Percentiles rank a stretch among this genome's conserved stretches.
Evolutionary conservation across 2,329 filamentous ascomycete species (phyloP).

Genomic region (Colletotrichum cereale): DNA sequence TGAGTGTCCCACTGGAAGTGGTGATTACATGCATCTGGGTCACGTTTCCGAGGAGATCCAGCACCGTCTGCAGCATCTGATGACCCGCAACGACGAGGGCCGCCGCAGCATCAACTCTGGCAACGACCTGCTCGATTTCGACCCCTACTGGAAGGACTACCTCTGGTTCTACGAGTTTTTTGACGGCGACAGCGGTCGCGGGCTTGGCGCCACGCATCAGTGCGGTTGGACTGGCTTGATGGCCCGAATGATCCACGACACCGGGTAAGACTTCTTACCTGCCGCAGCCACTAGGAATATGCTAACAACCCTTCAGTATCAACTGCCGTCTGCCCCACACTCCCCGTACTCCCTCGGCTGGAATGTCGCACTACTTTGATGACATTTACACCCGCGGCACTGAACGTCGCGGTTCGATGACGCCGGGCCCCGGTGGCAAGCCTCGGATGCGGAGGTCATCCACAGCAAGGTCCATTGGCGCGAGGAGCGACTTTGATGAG

Average conservation of each 20-base stretch:
- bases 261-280: slow-evolving; percentile 74
- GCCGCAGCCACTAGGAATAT: neutral
- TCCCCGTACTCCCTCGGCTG: slow-evolving; percentile 85
- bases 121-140: slow-evolving; percentile 88
- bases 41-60: slow-evolving; percentile 96
- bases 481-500: slow-evolving; percentile 81
- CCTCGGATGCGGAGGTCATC: slow-evolving; percentile 80
- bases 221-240: slow-evolving; percentile 97
- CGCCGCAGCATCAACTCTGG: slow-evolving; percentile 89
- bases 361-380: slow-evolving; percentile 95
- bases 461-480: slow-evolving; percentile 85
- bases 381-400: slow-evolving; percentile 79
- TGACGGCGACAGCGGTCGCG: slow-evolving; percentile 90
- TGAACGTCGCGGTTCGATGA: slow-evolving; percentile 53
- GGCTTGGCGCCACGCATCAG: slow-evolving; percentile 92
- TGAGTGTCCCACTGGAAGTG: slow-evolving; percentile 93
- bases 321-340: slow-evolving; percentile 94
- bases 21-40: slow-evolving; percentile 94
- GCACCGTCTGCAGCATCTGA: slow-evolving; percentile 92
- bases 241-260: slow-evolving; percentile 97
- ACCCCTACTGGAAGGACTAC: slow-evolving; percentile 92
- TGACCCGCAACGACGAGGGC: slow-evolving; percentile 85
- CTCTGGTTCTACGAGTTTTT: slow-evolving; percentile 99
- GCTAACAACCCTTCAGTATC: slow-evolving; percentile 64
- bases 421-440: slow-evolving; percentile 46